phyloP scores from a whole-genome alignment of 2,329 filamentous ascomycete genomes.

The Aspergillus sp. region DNA sequence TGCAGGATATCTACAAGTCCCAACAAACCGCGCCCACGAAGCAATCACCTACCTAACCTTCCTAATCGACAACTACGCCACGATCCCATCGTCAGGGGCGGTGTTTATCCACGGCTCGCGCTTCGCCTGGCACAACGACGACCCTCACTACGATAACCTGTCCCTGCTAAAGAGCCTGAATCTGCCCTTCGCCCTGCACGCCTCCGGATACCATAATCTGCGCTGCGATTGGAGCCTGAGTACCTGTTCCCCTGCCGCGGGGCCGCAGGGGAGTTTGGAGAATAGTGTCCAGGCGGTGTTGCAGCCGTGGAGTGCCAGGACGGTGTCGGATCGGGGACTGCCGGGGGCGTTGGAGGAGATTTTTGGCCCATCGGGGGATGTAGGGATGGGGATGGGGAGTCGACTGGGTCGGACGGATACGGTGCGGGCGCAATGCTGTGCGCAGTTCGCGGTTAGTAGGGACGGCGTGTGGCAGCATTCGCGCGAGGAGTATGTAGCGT shows the following conservation, averaged over 20 bases:
- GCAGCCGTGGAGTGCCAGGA: conserved; percentile 45
- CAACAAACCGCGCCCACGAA: conserved; percentile 49
- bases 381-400: conserved; percentile 17
- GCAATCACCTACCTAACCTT: conserved; percentile 51
- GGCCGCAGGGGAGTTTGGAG: conserved; percentile 45
- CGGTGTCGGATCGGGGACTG: conserved; percentile 39
- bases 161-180: conserved; percentile 41
- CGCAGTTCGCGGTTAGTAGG: conserved; percentile 55
- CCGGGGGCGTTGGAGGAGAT: conserved; percentile 31
- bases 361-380: conserved; percentile 24
- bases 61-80: conserved; percentile 47
- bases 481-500: conserved; percentile 51
- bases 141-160: conserved; percentile 46
- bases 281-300: conserved; percentile 38
- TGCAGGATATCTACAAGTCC: conserved; percentile 37
- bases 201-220: conserved; percentile 49
- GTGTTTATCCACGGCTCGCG: conserved; percentile 48
- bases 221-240: conserved; percentile 53
- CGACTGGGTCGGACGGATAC: conserved; percentile 43
- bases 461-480: conserved; percentile 51
- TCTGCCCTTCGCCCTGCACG: conserved; percentile 37
- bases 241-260: conserved; percentile 34
- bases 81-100: conserved; percentile 37
- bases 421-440: conserved; percentile 53
- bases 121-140: conserved; percentile 49